Base-by-base conservation (phyloP, 805 yeast species). In the Ogataea populi-albae region DNA sequence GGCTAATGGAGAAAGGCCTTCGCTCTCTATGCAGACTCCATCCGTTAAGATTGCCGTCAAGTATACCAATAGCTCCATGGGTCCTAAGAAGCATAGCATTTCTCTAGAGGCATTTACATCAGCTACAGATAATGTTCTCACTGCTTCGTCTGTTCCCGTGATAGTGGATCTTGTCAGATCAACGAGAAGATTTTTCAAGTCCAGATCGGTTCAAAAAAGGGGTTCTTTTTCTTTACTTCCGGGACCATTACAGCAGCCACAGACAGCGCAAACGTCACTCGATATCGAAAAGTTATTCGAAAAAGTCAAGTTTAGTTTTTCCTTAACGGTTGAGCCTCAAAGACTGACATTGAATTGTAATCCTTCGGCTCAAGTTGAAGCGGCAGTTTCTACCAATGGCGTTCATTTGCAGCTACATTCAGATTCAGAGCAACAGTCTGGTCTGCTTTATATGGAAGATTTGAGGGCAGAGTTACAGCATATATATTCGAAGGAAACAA, bases 301-400 rank as follows among this genome's bases (percentile, higher is more conserved):
- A 26, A 73, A 75, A 19, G 54, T 82, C 35, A 87, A 83, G 43
- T 47, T 86, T 19, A 77, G 76, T 34, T 59, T 84, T 36, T 77
- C 82, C 1, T 45, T 89, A 5, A 67, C 72, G 26, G 72, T 89
- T 34, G 88, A 78, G 15, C 74, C 79, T 22, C 98, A 93, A 55
- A 75, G 73, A 28, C 55, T 93, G 16, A 73, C 83, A 3, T 65
- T 93, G 35, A 84, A 95, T 47, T 93, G 98, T 69, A 91, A 86
- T 42, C 98, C 98, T 1, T 81, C 81, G 12, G 98, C 98, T 0
- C 87, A 86, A 54, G 93, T 93, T 2, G 88, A 87, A 24, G 94
- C 97, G 0, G 75, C 83, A 23, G 80, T 87, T 11, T 83, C 87
- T 6, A 71, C 81, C 16, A 82, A 79, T 15, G 80, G 82, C 0